Evolutionary conservation across 2,329 filamentous ascomycete species (phyloP), one percentile per base, ranked within the genome.

Genomic region (Alternaria infectoria): DNA sequence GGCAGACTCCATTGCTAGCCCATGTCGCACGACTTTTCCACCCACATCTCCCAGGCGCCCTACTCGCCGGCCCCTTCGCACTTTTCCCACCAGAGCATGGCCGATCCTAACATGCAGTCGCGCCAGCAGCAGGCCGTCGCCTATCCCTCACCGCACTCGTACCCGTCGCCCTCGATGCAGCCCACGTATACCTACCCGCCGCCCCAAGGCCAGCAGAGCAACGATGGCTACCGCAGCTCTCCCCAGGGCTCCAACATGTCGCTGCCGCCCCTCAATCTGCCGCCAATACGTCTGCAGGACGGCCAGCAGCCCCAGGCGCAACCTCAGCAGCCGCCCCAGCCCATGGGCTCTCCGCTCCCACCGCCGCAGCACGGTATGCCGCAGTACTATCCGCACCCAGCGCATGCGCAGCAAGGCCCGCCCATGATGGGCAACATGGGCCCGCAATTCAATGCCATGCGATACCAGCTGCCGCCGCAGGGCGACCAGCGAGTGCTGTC

Each of bases 401-500:
- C 60, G n/a, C 77, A 78, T 52, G 71, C 74, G 64, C 78, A 74
- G 77, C 83, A 83, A 47, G 79, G 79, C 52, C 82, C 82, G 70
- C 83, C 82, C 65, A 86, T 85, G 81, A 82, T 85, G 74, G 82
- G 80, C 57, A 79, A 80, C 68, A 81, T 84, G 72, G 82, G 82
- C 51, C 83, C 83, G 69, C 83, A 83, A 50, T 81, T 80, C 64
- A 77, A 81, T 62, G 71, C 71, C 59, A 84, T 87, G 81, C 84
- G 86, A 74, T 88, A 87, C 75, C 83, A 86, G 62, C 78, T 89
- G 45, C 85, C 87, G 66, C 81, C 87, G 76, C 74, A 77, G 50
- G 69, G 70, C 36, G 81, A 84, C 80, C 69, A 84, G 75, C 83
- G 86, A 69, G 84, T 88, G 66, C 84, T 90, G 78, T 87, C 86